A percentile compares a stretch with the other conserved stretches of the same genome.
Conservation (phyloP, 108 stramenopile genomes). For the Cyclotella sp. region DNA sequence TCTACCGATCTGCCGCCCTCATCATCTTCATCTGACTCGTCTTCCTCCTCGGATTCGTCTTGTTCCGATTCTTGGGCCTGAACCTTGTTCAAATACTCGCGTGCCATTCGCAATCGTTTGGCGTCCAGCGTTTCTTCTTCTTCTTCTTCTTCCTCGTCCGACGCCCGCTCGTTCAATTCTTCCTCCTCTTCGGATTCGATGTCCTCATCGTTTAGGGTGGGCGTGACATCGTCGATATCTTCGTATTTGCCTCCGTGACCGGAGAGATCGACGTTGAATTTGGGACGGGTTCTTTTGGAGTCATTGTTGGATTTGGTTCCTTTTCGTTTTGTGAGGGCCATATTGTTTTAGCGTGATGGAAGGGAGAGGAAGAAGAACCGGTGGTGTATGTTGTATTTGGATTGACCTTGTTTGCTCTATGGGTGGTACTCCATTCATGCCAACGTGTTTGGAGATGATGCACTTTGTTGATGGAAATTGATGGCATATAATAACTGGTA, state of each 20-base stretch:
- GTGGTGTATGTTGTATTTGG: no score
- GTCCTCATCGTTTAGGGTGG: constrained; percentile 39
- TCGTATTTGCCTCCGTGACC: constrained; percentile 37
- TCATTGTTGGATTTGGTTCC: background rate
- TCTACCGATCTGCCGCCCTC: constrained; percentile 45
- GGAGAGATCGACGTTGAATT: constrained; percentile 46
- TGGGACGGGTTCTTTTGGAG: constrained; percentile 13
- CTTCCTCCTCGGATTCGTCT: constrained; percentile 36
- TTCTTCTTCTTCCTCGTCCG: constrained; percentile 36
- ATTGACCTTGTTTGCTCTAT: no score
- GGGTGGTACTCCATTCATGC: no score
- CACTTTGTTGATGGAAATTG: no score
- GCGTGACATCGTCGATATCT: constrained; percentile 28
- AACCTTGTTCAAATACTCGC: constrained; percentile 79
- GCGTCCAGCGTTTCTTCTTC: constrained; percentile 83
- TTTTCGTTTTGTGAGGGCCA: constrained; percentile 13
- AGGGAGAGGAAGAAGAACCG: background rate
- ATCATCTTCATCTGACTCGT: constrained; percentile 49
- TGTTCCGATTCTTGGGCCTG: constrained; percentile 44
- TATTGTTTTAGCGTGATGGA: background rate
- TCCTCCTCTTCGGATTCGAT: constrained; percentile 53
- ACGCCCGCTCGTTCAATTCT: constrained; percentile 52
- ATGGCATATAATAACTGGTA: no score
- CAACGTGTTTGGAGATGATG: no score
- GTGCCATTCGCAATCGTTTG: constrained; percentile 80